Evolutionary conservation across 106 monocot genomes (phyloP).

Genomic region (Phalaenopsis aphrodite): DNA sequence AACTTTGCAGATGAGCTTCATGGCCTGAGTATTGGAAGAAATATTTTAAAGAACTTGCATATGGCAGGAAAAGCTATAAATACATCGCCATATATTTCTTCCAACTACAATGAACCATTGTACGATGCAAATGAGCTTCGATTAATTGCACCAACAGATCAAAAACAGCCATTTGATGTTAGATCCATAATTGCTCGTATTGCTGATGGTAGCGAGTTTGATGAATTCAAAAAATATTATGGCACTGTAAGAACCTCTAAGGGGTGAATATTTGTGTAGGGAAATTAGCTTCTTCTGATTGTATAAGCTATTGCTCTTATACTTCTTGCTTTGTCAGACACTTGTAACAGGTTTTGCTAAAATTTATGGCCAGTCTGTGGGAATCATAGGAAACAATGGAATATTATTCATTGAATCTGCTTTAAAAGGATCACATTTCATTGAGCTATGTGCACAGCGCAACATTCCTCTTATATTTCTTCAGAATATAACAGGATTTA

Average conservation of each 20-base stretch:
- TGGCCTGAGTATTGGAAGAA: constrained; percentile 78
- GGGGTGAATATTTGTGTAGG: constrained; percentile 2
- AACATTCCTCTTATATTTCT: constrained; percentile 99
- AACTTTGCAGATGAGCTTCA: constrained; percentile 85
- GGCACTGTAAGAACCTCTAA: constrained; percentile 68
- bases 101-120: constrained; percentile 55
- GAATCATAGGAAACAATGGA: constrained; percentile 97
- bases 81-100: constrained; percentile 16
- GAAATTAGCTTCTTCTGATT: background rate
- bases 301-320: background rate
- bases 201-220: constrained; percentile 97
- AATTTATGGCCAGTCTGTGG: constrained; percentile 91
- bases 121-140: constrained; percentile 76
- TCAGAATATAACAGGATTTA: constrained; percentile 98
- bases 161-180: constrained; percentile 82
- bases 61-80: constrained; percentile 62
- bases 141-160: constrained; percentile 84
- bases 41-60: constrained; percentile 84
- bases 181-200: constrained; percentile 86
- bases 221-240: constrained; percentile 98
- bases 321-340: constrained; percentile 44
- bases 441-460: constrained; percentile 90
- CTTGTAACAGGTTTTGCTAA: constrained; percentile 96
- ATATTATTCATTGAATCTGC: constrained; percentile 97
- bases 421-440: constrained; percentile 91